These are phyloP conservation scores for Thelonectria olida DNA, from an alignment of 2,329 filamentous ascomycete genomes.

Conservation along the genomic window DNA sequence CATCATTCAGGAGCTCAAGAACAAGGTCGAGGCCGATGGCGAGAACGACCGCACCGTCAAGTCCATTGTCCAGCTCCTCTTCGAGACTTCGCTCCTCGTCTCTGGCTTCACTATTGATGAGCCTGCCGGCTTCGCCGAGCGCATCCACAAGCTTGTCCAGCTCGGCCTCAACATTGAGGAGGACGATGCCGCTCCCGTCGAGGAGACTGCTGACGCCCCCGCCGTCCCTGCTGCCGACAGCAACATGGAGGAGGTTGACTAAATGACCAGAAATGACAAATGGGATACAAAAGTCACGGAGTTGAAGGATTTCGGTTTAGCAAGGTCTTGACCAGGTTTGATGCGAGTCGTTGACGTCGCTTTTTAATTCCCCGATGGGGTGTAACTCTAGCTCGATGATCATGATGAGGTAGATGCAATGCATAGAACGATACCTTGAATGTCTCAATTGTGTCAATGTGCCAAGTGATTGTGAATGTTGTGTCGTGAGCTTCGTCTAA, in stretches of 20 bases:
- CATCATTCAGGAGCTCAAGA: conserved; percentile 99
- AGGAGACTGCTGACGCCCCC: conserved; percentile 65
- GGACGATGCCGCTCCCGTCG: conserved; percentile 76
- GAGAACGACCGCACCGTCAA: conserved; percentile 99
- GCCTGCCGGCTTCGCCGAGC: conserved; percentile 96
- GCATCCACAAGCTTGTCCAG: conserved; percentile 99
- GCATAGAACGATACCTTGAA: conserved; percentile 33
- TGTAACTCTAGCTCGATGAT: conserved; percentile 55
- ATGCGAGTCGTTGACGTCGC: conserved; percentile 37
- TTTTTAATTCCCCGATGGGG: conserved; percentile 48
- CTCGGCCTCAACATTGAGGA: conserved; percentile 98
- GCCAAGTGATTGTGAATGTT: not conserved
- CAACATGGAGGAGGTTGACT: conserved; percentile 99
- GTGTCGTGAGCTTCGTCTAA: too few relatives aligned
- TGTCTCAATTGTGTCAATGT: not conserved
- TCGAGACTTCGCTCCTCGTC: conserved; percentile 97
- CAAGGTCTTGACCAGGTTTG: conserved; percentile 42
- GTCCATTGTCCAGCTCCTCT: conserved; percentile 97
- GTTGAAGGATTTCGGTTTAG: conserved; percentile 50
- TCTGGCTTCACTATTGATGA: conserved; percentile 99
- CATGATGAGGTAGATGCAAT: conserved; percentile 51
- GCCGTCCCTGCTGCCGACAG: conserved; percentile 79
- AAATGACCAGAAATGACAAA: conserved; percentile 53
- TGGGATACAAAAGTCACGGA: conserved; percentile 55
- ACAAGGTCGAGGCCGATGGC: conserved; percentile 96